Evolutionary conservation across 2,329 filamentous ascomycete genomes (phyloP).

Genomic region (Pestalotiopsis sp.): DNA sequence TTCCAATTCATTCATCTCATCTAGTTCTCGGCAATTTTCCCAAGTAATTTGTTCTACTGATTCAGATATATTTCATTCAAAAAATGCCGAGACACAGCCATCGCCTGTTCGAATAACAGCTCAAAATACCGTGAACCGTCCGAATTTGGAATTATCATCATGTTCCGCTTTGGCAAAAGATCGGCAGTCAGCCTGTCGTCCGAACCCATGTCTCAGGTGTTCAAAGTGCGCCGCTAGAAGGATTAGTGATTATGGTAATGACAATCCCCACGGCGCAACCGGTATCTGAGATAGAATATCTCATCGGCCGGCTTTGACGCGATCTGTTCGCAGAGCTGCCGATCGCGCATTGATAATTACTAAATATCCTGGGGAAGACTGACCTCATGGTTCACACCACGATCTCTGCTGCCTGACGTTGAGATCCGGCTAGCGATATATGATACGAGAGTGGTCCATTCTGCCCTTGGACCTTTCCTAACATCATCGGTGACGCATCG

Average conservation of each 20-base stretch:
- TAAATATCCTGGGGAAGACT: neutral
- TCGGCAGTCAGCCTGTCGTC: neutral
- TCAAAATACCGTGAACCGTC: neutral
- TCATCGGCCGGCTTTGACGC: neutral
- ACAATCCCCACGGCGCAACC: neutral
- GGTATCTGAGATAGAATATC: neutral
- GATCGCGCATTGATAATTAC: neutral
- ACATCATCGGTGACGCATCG: no score
- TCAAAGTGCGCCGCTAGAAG: neutral
- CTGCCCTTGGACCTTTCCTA: no score
- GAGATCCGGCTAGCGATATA: no score
- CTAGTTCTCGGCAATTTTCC: no score
- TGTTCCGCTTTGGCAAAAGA: neutral
- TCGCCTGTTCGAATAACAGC: neutral
- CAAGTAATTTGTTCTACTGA: neutral
- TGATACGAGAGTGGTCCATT: no score
- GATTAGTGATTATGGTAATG: neutral
- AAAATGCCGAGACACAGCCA: neutral
- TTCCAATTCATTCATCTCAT: no score
- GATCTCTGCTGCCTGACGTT: no score
- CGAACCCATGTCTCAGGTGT: neutral
- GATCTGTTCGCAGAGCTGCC: neutral
- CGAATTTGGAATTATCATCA: neutral
- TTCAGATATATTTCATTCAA: neutral
- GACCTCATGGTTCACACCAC: no score